Evolutionary conservation across 257 asterid genomes (phyloP), one percentile per base, ranked within the genome.

Genomic region (Scutellaria baicalensis): DNA sequence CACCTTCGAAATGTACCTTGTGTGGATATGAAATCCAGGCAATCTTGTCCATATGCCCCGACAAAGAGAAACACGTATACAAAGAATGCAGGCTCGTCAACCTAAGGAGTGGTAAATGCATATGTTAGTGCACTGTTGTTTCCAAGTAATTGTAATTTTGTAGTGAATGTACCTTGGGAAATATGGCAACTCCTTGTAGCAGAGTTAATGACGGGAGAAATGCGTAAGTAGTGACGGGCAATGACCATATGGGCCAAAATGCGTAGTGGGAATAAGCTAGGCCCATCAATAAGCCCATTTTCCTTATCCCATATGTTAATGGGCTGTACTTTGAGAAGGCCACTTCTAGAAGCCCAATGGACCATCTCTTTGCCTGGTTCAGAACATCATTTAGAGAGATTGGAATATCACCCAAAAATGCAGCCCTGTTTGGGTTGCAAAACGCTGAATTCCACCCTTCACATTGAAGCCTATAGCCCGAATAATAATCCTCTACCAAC

Each of bases 401-500:
- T 0, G 95, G 96, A 8, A 75, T 45, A 43, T 82, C 95, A 5
- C 96, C 96, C 42, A 91, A 71, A 76, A 87, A 91, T 33, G 96
- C 95, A 57, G 96, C 75, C 78, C 85, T 83, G 3, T 8, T 42
- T 0, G 96, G 93, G 66, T 89, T 20, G 70, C 95, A 89, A 64
- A 85, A 80, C 66, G 83, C 67, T 9, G 95, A 74, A 17, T 73
- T 75, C 96, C 97, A 91, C 11, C 96, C 96, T 64, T 88, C 96
- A 52, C 96, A 86, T 18, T 81, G 82, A 71, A 91, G 92, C 8
- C 84, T 70, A 64, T 81, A 88, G 4, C 97, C 96, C 0, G 92
- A 83, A 68, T 82, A 84, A 39, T 70, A 84, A 68, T 90, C 97
- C 77, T 90, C 97, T 0, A 86, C 95, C 61, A 90, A 43, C 1